These are phyloP conservation scores for Kwoniella dendrophila DNA, from an alignment of 768 basidiomycete species.

Conservation along the genomic window DNA sequence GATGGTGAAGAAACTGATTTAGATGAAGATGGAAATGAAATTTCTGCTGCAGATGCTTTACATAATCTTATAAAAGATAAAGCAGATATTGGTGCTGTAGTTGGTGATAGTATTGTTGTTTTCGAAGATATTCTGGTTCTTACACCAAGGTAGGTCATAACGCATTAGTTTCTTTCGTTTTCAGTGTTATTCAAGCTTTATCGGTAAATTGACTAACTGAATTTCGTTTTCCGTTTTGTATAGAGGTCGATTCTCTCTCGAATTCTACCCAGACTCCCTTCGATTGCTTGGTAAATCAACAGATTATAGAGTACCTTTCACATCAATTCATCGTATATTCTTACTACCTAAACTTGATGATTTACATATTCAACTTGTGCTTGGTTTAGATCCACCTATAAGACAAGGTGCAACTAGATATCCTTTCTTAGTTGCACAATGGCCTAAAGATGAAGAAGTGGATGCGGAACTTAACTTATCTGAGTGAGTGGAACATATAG, in stretches of 20 bases:
- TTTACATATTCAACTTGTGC: conserved; percentile 90
- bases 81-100: conserved; percentile 88
- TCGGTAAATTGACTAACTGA: conserved; percentile 2
- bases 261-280: conserved; percentile 94
- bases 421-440: conserved; percentile 97
- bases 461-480: conserved; percentile 90
- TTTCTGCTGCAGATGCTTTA: conserved; percentile 92
- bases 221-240: background rate
- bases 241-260: conserved; percentile 94
- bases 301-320: conserved; percentile 95
- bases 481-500: conserved; percentile 64
- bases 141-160: conserved; percentile 65
- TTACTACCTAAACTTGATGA: conserved; percentile 91
- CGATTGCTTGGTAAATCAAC: conserved; percentile 97
- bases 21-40: conserved; percentile 56
- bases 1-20: conserved; percentile 67
- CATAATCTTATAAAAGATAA: conserved; percentile 95
- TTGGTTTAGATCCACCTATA: conserved; percentile 89
- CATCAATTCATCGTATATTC: conserved; percentile 83
- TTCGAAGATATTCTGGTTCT: conserved; percentile 93
- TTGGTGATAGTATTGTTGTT: conserved; percentile 86
- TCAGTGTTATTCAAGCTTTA: background rate
- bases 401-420: conserved; percentile 97
- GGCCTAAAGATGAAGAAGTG: conserved; percentile 94
- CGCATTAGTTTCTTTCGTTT: background rate